Evolutionary conservation across 2,329 filamentous ascomycete species (phyloP), one percentile per base, ranked within the genome.

Genomic region (Fusarium sambucinum): DNA sequence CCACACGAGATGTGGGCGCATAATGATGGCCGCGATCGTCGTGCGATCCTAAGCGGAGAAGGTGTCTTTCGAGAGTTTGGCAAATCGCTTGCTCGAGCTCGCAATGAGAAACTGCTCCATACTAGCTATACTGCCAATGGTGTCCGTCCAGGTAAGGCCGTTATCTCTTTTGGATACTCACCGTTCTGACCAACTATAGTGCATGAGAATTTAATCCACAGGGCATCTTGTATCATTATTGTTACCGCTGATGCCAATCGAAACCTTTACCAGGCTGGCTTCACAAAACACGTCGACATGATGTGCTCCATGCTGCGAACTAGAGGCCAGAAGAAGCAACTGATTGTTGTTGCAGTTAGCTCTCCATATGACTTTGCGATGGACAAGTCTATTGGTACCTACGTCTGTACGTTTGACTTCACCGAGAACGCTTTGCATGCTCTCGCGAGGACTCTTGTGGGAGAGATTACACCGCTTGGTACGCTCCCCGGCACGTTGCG

Each of bases 341-440:
- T 97, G 37, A 90, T 97, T 25, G 95, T 97, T 5, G 91, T 97
- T 10, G 92, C 95, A 1, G 94, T 97, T 70, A 97, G 94, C 79
- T 97, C 94, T 1, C 95, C 95, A 0, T 98, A 97, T 78, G 95
- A 98, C 77, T 98, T 98, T 77, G 94, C 93, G 44, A 94, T 95
- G 87, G 95, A 98, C 74, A 91, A 91, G 68, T 89, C 89, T 1
- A 95, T 98, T 40, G 92, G 92, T 8, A 97, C 94, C 1, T 97
- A 97, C 74, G 86, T 98, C 40, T 97, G 95, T 82, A 97, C 94
- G 0, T 97, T 96, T 77, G 94, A 97, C 80, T 97, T 97, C 74
- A 97, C 95, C 1, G 95, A 97, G 73, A 95, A 92, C 10, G 94
- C 95, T 19, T 88, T 97, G 81, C 90, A 91, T 63, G 92, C 94